These are phyloP conservation scores for Lenwebbia sp. DNA, from an alignment of 345 rosid genomes.

Conservation along the genomic window DNA sequence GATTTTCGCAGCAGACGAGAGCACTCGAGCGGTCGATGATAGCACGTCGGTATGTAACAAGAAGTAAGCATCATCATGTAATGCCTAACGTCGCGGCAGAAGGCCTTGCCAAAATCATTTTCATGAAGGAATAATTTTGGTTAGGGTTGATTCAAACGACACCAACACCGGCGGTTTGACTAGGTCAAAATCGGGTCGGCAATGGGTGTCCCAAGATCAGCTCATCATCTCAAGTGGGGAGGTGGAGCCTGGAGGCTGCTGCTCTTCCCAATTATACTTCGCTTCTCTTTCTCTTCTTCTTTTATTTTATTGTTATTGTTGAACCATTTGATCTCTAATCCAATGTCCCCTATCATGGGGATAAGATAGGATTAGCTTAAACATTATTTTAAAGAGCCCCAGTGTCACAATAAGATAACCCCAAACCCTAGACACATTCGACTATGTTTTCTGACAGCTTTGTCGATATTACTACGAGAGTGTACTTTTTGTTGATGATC, in stretches of 20 bases:
- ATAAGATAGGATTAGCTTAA: not conserved
- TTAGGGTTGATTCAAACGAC: not conserved
- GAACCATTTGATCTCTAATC: not conserved
- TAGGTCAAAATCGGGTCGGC: not conserved
- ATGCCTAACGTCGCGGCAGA: not conserved
- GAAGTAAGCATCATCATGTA: accelerated
- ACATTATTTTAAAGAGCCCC: not conserved
- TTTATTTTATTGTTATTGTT: not conserved
- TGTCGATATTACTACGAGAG: not conserved
- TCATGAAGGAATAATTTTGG: not conserved
- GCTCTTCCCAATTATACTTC: not conserved
- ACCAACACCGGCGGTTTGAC: not conserved
- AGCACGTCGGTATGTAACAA: accelerated
- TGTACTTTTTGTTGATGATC: not conserved
- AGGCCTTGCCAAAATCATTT: not conserved
- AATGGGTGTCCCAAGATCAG: not conserved
- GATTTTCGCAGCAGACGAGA: not conserved
- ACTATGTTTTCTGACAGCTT: not conserved
- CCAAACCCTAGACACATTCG: not conserved
- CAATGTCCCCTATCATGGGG: not conserved
- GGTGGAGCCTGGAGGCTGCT: not conserved
- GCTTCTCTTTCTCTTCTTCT: not conserved
- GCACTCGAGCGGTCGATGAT: accelerated
- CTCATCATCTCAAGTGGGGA: not conserved
- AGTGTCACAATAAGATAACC: not conserved